Conservation (phyloP, 1,284 basidiomycete genomes). For the Moniliophthora roreri region DNA sequence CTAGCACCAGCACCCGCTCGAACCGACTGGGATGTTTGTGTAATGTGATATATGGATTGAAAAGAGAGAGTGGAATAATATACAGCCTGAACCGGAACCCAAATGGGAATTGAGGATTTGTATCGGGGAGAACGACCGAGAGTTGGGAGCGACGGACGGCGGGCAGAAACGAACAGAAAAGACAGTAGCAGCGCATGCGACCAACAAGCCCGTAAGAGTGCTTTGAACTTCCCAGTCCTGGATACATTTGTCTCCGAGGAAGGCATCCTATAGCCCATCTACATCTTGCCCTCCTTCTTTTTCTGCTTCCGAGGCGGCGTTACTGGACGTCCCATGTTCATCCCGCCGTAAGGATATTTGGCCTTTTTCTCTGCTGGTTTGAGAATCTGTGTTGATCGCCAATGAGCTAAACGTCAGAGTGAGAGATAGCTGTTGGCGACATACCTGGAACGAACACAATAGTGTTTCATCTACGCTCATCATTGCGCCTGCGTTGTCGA, state of each 20-base stretch:
- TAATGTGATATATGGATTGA: slow-evolving; percentile 7
- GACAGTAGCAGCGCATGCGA: slow-evolving; percentile 16
- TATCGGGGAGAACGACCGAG: slow-evolving; percentile 17
- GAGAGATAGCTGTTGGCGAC: slow-evolving; percentile 23
- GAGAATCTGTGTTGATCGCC: slow-evolving; percentile 65
- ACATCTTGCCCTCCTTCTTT: slow-evolving; percentile 78
- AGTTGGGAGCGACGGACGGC: slow-evolving; percentile 14
- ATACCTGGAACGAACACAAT: slow-evolving; percentile 96
- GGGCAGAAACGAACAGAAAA: slow-evolving; percentile 24
- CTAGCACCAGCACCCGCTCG: background rate
- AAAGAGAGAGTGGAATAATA: slow-evolving; percentile 15
- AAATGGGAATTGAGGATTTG: slow-evolving; percentile 12
- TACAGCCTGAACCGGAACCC: slow-evolving; percentile 13
- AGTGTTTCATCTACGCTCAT: slow-evolving; percentile 99
- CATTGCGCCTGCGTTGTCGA: slow-evolving; percentile 99
- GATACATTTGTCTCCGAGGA: slow-evolving; percentile 16
- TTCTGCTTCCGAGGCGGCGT: slow-evolving; percentile 85
- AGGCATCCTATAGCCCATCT: slow-evolving; percentile 33
- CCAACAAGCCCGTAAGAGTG: background rate
- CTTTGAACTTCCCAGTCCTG: slow-evolving; percentile 3
- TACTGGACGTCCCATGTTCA: slow-evolving; percentile 77
- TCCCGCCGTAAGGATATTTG: slow-evolving; percentile 84
- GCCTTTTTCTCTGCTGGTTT: slow-evolving; percentile 99
- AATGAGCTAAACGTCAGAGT: background rate
- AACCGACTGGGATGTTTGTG: background rate